Percentiles rank a stretch among this genome's conserved stretches.
Conservation (phyloP, 164 flowering plant genomes). For the Akebia trifoliata region DNA sequence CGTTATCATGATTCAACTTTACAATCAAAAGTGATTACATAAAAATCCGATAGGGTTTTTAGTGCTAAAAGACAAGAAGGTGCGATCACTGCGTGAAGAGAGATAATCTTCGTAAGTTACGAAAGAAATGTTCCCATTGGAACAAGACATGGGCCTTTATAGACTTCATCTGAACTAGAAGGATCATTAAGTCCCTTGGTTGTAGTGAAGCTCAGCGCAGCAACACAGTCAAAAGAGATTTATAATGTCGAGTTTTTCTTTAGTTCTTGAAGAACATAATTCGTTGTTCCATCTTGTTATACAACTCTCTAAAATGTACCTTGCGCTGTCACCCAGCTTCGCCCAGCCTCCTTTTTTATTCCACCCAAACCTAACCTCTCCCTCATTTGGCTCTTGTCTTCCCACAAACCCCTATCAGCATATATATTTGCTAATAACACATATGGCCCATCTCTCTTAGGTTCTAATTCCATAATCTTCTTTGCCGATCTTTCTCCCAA, state of each 20-base stretch:
- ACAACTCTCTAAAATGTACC: slow-evolving; percentile 5
- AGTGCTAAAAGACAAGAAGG: slow-evolving; percentile 11
- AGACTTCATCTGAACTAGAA: slow-evolving; percentile 7
- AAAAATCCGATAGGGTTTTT: background rate
- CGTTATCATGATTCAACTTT: slow-evolving; percentile 1
- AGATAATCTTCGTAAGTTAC: too few relatives aligned
- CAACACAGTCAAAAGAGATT: slow-evolving; percentile 7
- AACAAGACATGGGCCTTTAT: background rate
- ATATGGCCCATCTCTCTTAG: slow-evolving; percentile 23
- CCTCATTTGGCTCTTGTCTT: slow-evolving; percentile 25
- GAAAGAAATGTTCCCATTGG: background rate
- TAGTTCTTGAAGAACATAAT: background rate
- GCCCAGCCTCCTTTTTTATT: slow-evolving; percentile 23
- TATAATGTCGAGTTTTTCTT: background rate
- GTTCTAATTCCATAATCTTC: slow-evolving; percentile 28
- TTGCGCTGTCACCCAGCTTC: slow-evolving; percentile 21
- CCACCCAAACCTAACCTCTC: slow-evolving; percentile 21
- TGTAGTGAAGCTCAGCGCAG: slow-evolving; percentile 19
- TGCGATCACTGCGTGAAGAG: background rate
- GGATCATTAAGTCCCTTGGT: slow-evolving; percentile 15
- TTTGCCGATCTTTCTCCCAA: slow-evolving; percentile 20
- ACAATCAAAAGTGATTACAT: slow-evolving; percentile 4
- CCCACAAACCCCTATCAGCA: slow-evolving; percentile 34
- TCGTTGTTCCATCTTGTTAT: background rate
- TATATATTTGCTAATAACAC: slow-evolving; percentile 27